Evolutionary conservation across 2,329 filamentous ascomycete species (phyloP), one percentile per base, ranked within the genome.

Genomic region (Fusarium tricinctum): DNA sequence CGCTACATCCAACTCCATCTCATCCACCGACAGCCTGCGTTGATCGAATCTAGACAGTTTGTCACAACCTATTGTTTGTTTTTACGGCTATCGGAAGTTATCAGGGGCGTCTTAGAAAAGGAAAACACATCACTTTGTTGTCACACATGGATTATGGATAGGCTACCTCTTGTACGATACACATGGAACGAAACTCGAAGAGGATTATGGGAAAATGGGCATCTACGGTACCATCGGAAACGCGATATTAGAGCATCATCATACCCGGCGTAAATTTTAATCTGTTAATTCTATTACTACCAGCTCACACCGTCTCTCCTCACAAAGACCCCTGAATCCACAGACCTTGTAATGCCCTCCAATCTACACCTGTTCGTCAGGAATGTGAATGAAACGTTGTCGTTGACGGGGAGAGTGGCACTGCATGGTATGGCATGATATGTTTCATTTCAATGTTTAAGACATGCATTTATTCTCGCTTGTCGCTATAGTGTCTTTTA

Each of bases 21-120:
- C 69, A 20, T 74, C 72, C 15, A 72, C 72, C 20, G 72, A 74
- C 19, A 74, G 72, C 35, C 49, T 74, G 19, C 52, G 52, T n/a
- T 74, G 20, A 65, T 46, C 15, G 28, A 42, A 28, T 23, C 19
- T 26, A 13, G 26, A 26, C 20, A 45, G 19, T 42, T 42, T 26
- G 39, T 43, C 30, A 20, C 14, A 10, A 47, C 51, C 8, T 30
- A 50, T 35, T 40, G 46, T 48, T 62, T 61, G 32, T 42, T 42
- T 56, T 65, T 57, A 26, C 28, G 13, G 53, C 35, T 42, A 45
- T 48, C 63, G 19, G 26, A 56, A 19, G 43, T 46, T 52, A 42
- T n/a, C n/a, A 19, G 53, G 51, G 50, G 67, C 59, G 63, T 68
- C 50, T 53, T n/a, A 33, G 48, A 48, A 64, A 54, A 48, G 48